These are phyloP conservation scores for Liriodendron chinense DNA, from an alignment of 164 flowering plant genomes.

Conservation along the genomic window DNA sequence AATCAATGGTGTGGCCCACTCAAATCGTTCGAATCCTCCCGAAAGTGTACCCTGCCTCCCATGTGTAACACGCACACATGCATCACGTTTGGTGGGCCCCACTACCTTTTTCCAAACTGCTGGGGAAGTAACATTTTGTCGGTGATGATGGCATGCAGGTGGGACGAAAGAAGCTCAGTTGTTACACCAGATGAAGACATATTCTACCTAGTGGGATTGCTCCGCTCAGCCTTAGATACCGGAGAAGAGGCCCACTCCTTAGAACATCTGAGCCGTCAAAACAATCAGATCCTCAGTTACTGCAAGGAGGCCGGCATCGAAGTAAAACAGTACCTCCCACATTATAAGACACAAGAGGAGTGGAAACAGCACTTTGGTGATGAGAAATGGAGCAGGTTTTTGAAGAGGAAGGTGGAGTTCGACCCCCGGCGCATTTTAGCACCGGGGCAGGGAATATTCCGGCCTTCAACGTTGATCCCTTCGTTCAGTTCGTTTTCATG, in stretches of 20 bases:
- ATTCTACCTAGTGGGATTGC: constrained; percentile 81
- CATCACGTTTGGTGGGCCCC: not conserved
- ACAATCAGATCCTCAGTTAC: constrained; percentile 62
- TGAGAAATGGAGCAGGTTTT: constrained; percentile 59
- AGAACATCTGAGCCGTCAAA: constrained; percentile 56
- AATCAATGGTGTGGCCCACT: too few relatives aligned
- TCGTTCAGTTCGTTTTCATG: constrained; percentile 12
- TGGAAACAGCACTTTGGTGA: constrained; percentile 83
- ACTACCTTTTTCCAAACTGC: not conserved
- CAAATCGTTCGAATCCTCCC: too few relatives aligned
- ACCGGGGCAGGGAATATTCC: constrained; percentile 81
- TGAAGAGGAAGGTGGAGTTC: constrained; percentile 48
- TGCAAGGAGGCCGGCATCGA: constrained; percentile 56
- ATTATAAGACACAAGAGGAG: constrained; percentile 52
- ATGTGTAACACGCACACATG: too few relatives aligned
- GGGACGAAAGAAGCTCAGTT: constrained; percentile 74
- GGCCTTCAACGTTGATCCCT: constrained; percentile 17
- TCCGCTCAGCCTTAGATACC: constrained; percentile 64
- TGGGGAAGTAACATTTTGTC: not conserved
- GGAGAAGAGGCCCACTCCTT: constrained; percentile 57
- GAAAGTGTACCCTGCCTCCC: too few relatives aligned
- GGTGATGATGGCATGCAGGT: constrained; percentile 38
- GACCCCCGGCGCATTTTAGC: constrained; percentile 78
- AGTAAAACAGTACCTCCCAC: constrained; percentile 77
- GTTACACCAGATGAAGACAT: constrained; percentile 91